Percentiles rank a stretch among this genome's conserved stretches.
These are phyloP conservation scores for Paecilomyces sp. DNA, from an alignment of 2,329 filamentous ascomycete species.

Conservation along the genomic window DNA sequence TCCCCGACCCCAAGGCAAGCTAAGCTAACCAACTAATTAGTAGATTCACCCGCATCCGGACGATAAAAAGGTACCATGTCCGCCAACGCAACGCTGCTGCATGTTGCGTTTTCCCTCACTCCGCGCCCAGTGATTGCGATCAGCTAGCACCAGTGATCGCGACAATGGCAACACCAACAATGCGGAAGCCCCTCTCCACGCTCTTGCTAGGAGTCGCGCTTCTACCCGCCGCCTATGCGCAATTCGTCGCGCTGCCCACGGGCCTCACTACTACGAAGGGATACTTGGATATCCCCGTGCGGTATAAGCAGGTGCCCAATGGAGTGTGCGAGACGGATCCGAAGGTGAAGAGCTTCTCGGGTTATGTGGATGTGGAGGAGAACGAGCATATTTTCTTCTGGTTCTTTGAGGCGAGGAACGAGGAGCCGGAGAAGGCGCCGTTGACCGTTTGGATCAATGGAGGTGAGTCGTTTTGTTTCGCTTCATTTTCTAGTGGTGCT, in stretches of 20 bases:
- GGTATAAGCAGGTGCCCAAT: constrained; percentile 43
- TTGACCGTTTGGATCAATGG: constrained; percentile 57
- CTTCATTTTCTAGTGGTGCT: not conserved
- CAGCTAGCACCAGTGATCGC: not conserved
- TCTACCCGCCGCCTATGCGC: constrained; percentile 8
- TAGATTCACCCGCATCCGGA: not conserved
- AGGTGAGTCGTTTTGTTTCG: not conserved
- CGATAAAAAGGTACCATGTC: not conserved
- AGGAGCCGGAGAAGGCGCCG: constrained; percentile 45
- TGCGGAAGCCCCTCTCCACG: not conserved
- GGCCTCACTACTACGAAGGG: constrained; percentile 30
- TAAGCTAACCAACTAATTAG: not conserved
- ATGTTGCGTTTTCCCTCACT: not conserved
- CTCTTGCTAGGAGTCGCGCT: not conserved
- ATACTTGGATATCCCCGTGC: constrained; percentile 34
- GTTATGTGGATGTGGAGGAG: not conserved
- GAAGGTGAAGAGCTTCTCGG: not conserved
- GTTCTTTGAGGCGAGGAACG: not conserved
- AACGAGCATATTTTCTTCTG: not conserved
- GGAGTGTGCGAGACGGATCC: constrained; percentile 33
- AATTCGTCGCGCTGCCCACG: constrained; percentile 31
- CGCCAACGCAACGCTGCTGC: not conserved
- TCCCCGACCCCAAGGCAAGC: not conserved
- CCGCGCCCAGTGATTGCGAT: not conserved
- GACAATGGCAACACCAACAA: not conserved